Evolutionary conservation across 1,284 basidiomycete species (phyloP).

Genomic region (Laetiporus sulphureus): DNA sequence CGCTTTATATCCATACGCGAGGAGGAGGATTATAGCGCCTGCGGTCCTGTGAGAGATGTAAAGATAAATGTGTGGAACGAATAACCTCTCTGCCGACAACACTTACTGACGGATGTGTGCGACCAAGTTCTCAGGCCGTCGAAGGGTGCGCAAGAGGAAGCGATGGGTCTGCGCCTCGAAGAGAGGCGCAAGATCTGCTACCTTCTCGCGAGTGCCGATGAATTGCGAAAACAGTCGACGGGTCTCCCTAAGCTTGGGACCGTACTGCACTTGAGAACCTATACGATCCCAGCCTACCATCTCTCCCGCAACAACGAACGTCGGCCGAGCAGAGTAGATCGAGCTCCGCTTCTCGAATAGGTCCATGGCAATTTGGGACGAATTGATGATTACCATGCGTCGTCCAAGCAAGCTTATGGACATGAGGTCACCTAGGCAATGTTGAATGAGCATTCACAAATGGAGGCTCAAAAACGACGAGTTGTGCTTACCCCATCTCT

Average conservation of each 20-base stretch:
- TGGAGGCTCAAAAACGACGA: too few species aligned
- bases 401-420: constrained; percentile 68
- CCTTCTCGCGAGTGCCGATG: constrained; percentile 46
- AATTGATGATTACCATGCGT: constrained; percentile 69
- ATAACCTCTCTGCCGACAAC: neutral
- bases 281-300: constrained; percentile 63
- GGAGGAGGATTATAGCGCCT: constrained; percentile 23
- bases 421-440: too few species aligned
- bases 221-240: constrained; percentile 51
- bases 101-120: constrained; percentile 54
- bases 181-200: constrained; percentile 41
- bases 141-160: constrained; percentile 49
- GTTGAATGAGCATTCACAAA: too few species aligned
- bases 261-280: constrained; percentile 54
- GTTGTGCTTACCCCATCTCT: too few species aligned
- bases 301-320: constrained; percentile 33
- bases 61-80: neutral
- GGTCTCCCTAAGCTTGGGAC: constrained; percentile 54
- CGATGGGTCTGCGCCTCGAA: constrained; percentile 48
- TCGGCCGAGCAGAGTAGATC: constrained; percentile 67
- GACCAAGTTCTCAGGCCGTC: constrained; percentile 45
- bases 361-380: constrained; percentile 42
- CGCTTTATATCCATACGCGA: constrained; percentile 25
- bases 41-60: constrained; percentile 21
- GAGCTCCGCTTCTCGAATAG: constrained; percentile 63